These are phyloP conservation scores for Caryopteris hybrid DNA, from an alignment of 305 asterid species.

Conservation along the genomic window DNA sequence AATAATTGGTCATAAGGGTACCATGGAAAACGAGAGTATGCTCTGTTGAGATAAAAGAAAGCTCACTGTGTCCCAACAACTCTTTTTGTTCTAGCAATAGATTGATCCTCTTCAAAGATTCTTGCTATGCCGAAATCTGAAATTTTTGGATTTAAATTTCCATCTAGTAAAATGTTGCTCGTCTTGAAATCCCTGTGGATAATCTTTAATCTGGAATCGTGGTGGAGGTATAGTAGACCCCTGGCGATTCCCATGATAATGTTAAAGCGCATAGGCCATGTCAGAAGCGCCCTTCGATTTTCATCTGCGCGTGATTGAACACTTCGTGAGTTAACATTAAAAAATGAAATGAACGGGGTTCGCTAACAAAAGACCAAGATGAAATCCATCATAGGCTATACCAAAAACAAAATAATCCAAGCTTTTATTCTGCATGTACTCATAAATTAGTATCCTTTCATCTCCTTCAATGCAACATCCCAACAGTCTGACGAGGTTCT, in stretches of 20 bases:
- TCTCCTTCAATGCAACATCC: slow-evolving; percentile 35
- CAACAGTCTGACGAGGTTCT: slow-evolving; percentile 26
- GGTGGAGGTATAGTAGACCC: slow-evolving; percentile 38
- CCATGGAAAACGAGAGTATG: no score
- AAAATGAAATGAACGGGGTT: no score
- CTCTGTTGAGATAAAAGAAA: background rate
- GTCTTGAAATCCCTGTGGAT: slow-evolving; percentile 37
- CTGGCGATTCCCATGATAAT: slow-evolving; percentile 32
- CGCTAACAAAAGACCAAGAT: background rate
- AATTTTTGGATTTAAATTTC: slow-evolving; percentile 30
- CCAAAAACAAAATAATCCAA: slow-evolving; percentile 23
- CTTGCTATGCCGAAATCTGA: slow-evolving; percentile 42
- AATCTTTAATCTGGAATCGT: slow-evolving; percentile 30
- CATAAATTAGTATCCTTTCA: slow-evolving; percentile 30
- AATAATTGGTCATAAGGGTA: no score
- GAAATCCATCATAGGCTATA: background rate
- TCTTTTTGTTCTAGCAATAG: slow-evolving; percentile 16
- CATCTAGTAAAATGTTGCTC: slow-evolving; percentile 35
- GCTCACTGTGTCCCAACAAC: slow-evolving; percentile 38
- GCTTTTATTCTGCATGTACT: slow-evolving; percentile 25
- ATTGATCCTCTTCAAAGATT: slow-evolving; percentile 21
- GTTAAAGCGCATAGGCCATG: slow-evolving; percentile 33
- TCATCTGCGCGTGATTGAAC: slow-evolving; percentile 18
- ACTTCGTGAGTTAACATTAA: background rate
- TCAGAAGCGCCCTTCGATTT: background rate